phyloP scores from a whole-genome alignment of 257 asterid species.

The Solanum medicagineum region DNA sequence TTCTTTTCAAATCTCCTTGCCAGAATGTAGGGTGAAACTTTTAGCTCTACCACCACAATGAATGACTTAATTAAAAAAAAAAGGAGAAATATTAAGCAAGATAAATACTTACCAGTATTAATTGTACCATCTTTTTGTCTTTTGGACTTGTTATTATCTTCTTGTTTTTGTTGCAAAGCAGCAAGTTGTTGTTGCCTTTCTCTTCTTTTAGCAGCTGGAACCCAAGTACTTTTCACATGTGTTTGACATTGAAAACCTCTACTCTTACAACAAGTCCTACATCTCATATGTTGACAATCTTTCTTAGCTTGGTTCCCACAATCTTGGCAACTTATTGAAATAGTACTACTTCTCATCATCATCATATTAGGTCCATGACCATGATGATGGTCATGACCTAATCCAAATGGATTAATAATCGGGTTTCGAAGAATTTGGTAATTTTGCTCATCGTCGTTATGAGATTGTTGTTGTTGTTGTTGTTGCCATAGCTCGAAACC shows the following conservation, averaged over 20 bases:
- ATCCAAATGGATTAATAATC: background rate
- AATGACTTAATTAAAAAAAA: background rate
- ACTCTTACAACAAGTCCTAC: conserved; percentile 58
- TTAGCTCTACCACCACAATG: fast-evolving
- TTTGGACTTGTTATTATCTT: conserved; percentile 4
- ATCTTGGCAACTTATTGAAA: conserved; percentile 36
- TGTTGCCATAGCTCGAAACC: conserved; percentile 3
- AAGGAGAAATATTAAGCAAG: background rate
- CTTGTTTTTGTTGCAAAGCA: background rate
- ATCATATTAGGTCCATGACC: background rate
- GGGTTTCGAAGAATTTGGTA: background rate
- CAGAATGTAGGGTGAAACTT: background rate
- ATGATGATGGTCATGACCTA: background rate
- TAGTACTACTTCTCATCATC: conserved; percentile 16
- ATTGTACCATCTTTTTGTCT: conserved; percentile 14
- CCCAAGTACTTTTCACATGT: conserved; percentile 65
- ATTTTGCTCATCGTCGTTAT: background rate
- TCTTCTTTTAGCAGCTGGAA: conserved; percentile 48
- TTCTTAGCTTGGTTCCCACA: conserved; percentile 68
- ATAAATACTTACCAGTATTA: background rate
- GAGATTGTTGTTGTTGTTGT: background rate
- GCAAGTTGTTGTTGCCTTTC: conserved; percentile 27
- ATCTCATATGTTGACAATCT: conserved; percentile 46
- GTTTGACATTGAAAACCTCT: conserved; percentile 47
- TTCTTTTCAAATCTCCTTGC: background rate